Evolutionary conservation across 2,329 filamentous ascomycete genomes (phyloP).

Genomic region (Furcasterigmium furcatum): DNA sequence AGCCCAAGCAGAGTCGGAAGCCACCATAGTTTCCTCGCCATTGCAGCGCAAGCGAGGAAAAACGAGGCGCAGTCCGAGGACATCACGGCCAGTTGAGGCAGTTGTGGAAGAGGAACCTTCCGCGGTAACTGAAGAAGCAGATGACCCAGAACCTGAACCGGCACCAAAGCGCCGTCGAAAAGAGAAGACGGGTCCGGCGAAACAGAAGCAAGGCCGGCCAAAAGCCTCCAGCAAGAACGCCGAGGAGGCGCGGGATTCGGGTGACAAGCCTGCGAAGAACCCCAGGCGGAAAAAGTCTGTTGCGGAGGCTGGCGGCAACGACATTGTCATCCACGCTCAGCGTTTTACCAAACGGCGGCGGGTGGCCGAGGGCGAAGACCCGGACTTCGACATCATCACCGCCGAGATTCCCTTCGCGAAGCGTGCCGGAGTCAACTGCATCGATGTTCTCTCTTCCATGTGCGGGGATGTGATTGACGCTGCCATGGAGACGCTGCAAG

Average conservation of each 20-base stretch:
- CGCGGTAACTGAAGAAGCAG: constrained; percentile 28
- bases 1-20: constrained; percentile 1
- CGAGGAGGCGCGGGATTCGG: constrained; percentile 1
- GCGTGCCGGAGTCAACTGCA: constrained; percentile 53
- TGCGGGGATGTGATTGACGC: constrained; percentile 58
- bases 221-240: neutral
- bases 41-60: neutral
- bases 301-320: constrained; percentile 8
- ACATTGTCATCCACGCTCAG: constrained; percentile 48
- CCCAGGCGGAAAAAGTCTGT: constrained; percentile 9
- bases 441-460: constrained; percentile 60
- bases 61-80: neutral
- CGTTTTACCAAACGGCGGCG: constrained; percentile 50
- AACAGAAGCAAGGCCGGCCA: constrained; percentile 31
- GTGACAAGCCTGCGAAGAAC: constrained; percentile 6
- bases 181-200: constrained; percentile 34
- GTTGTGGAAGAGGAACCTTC: constrained; percentile 1
- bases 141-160: constrained; percentile 29
- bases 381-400: constrained; percentile 41
- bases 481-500: constrained; percentile 43
- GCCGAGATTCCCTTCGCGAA: constrained; percentile 51
- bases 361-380: constrained; percentile 34
- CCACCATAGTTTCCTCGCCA: neutral
- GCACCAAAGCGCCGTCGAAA: constrained; percentile 34
- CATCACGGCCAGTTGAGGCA: neutral